These are phyloP conservation scores for Protea cynaroides DNA, from an alignment of 164 flowering plant species.

Conservation along the genomic window DNA sequence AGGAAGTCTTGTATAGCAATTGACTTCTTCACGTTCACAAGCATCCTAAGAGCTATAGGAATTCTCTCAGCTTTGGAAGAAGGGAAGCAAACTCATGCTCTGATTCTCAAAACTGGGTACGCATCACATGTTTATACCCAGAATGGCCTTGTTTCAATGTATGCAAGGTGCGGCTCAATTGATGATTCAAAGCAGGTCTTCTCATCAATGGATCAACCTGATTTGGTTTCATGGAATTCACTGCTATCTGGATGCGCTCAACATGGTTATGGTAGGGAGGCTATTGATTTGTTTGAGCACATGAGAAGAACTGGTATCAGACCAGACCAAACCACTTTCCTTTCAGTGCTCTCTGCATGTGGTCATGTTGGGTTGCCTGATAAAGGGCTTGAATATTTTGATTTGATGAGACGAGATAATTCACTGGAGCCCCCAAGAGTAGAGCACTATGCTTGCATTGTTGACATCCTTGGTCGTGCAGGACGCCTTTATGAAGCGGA, in stretches of 20 bases:
- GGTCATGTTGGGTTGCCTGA: slow-evolving; percentile 50
- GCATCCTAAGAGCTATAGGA: slow-evolving; percentile 38
- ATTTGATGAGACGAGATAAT: slow-evolving; percentile 29
- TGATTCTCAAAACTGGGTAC: slow-evolving; percentile 36
- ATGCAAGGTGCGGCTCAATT: slow-evolving; percentile 52
- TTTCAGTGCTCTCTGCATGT: slow-evolving; percentile 46
- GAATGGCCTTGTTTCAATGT: slow-evolving; percentile 56
- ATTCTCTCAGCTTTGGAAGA: slow-evolving; percentile 35
- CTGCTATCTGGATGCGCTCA: slow-evolving; percentile 40
- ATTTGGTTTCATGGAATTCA: slow-evolving; percentile 56
- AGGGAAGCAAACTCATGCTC: slow-evolving; percentile 48
- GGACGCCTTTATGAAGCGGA: slow-evolving; percentile 45
- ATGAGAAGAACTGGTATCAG: slow-evolving; percentile 30
- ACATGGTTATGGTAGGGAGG: slow-evolving; percentile 47
- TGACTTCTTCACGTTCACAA: slow-evolving; percentile 37
- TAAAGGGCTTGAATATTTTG: slow-evolving; percentile 38
- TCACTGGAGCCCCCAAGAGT: slow-evolving; percentile 14
- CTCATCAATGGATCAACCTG: slow-evolving; percentile 30
- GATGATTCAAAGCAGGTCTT: slow-evolving; percentile 33
- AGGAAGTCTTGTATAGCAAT: slow-evolving; percentile 23
- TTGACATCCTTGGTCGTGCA: slow-evolving; percentile 48
- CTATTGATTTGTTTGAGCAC: slow-evolving; percentile 40
- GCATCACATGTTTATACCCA: slow-evolving; percentile 27
- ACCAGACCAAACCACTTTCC: slow-evolving; percentile 41
- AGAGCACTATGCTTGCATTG: slow-evolving; percentile 45